Evolutionary conservation across 495 filamentous ascomycete genomes (phyloP), one percentile per base, ranked within the genome.

Genomic region (Tuber brumale): DNA sequence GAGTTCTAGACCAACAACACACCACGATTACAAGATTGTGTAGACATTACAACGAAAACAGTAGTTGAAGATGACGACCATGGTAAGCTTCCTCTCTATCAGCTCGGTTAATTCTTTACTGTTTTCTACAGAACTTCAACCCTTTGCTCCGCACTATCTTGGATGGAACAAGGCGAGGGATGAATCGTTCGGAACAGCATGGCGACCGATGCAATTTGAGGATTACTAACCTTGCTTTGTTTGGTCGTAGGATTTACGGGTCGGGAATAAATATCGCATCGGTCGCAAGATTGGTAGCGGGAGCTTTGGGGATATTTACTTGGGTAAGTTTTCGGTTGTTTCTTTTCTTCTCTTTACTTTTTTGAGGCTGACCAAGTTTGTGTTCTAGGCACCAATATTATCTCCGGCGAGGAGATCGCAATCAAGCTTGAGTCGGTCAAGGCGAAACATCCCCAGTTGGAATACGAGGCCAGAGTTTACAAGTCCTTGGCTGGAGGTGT

Each of bases 371-470:
- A 77, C 51, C 7, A 72, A n/a, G 43, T 43, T 80, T 42, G 70
- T 45, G 57, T 27, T 23, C 31, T 35, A 93, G 91, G 95, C 78
- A 99, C 96, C 84, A 99, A 99, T 88, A 99, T 99, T 86, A 99
- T 99, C 85, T 99, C 96, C 23, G 96, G 96, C 61, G 96, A 99
- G 83, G 96, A 99, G 86, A 99, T 99, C 81, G 96, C 96, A 84
- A 99, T 99, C 87, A 99, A 99, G 87, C 93, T 99, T 71, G 96
- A 99, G 86, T 97, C 93, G 77, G 96, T 98, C 85, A 99, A 99
- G 88, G 96, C 96, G 81, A 99, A 99, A 88, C 96, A 99, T 85
- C 96, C 95, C 57, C 96, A 99, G 85, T 92, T 99, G 69, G 96
- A 99, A 86, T 99, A 99, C 88, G 96, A 99, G 85, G 96, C 96